A percentile compares a stretch with the other conserved stretches of the same genome.
phyloP scores from a whole-genome alignment of 139 green algal species.

The Chlorella sorokiniana region DNA sequence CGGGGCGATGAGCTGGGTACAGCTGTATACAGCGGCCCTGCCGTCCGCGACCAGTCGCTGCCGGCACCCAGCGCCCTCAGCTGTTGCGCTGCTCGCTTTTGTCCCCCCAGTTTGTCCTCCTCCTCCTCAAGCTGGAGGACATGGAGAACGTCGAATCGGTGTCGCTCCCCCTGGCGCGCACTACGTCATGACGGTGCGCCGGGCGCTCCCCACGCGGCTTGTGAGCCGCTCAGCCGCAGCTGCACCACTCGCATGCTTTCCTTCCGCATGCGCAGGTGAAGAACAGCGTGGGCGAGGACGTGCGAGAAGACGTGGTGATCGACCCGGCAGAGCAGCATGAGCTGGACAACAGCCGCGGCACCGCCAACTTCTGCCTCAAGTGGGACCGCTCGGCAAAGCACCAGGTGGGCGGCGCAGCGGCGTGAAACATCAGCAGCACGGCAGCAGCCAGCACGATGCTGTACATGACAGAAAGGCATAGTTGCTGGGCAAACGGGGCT shows the following conservation, averaged over 20 bases:
- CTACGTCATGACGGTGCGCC: constrained; percentile 2
- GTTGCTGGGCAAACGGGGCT: too few relatives aligned
- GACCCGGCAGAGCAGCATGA: constrained; percentile 27
- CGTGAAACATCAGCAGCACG: too few relatives aligned
- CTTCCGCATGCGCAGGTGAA: neutral
- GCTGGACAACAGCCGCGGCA: constrained; percentile 1
- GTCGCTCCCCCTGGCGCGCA: constrained; percentile 10
- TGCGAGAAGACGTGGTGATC: constrained; percentile 19
- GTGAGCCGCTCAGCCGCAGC: neutral
- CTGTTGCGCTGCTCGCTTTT: neutral
- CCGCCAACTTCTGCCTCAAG: constrained; percentile 21
- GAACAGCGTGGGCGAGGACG: constrained; percentile 9
- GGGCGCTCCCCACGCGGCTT: neutral
- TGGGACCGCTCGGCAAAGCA: constrained; percentile 20
- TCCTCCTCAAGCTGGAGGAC: constrained; percentile 25
- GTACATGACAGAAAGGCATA: too few relatives aligned
- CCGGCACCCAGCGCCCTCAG: too few relatives aligned
- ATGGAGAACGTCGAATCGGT: constrained; percentile 23
- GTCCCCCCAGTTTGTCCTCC: neutral
- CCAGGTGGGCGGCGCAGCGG: constrained; percentile 18
- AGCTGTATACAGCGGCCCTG: too few relatives aligned
- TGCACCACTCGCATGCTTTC: neutral
- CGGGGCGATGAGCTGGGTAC: too few relatives aligned
- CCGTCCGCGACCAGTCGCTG: too few relatives aligned
- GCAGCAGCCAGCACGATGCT: too few relatives aligned